Evolutionary conservation across 257 asterid species (phyloP).

Genomic region (Solanum tacnaense): DNA sequence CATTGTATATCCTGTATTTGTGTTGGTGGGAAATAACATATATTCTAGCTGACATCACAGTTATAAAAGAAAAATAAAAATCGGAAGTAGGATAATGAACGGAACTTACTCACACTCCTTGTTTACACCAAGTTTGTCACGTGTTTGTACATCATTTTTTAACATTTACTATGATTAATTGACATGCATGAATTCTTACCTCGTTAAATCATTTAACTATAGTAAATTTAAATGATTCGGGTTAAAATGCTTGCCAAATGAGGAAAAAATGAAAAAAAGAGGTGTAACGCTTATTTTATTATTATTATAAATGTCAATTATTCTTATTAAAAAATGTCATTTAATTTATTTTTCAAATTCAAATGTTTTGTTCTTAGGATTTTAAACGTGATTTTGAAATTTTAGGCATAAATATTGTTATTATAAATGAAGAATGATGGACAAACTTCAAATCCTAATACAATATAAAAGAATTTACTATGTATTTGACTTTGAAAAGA

Average conservation of each 20-base stretch:
- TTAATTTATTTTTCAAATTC: not conserved
- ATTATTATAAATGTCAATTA: not conserved
- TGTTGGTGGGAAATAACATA: not conserved
- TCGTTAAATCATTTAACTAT: not conserved
- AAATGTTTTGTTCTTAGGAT: not conserved
- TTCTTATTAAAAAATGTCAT: not conserved
- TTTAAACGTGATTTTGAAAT: not conserved
- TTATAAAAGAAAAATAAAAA: not conserved
- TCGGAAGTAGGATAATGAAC: accelerated
- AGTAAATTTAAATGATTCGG: not conserved
- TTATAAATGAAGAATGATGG: not conserved
- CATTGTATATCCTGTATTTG: not conserved
- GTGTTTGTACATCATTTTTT: not conserved
- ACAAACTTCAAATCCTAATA: not conserved
- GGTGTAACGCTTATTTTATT: not conserved
- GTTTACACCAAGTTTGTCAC: not conserved
- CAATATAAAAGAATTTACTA: not conserved
- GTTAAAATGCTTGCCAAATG: not conserved
- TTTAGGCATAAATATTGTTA: not conserved
- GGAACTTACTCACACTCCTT: not conserved
- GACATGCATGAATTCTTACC: not conserved
- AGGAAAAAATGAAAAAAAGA: not conserved
- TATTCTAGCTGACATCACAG: accelerated
- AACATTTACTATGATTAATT: not conserved
- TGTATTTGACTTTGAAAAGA: not conserved